These are phyloP conservation scores for Yamadazyma spencermartinsiae DNA, from an alignment of 1,139 yeast species.

Conservation along the genomic window DNA sequence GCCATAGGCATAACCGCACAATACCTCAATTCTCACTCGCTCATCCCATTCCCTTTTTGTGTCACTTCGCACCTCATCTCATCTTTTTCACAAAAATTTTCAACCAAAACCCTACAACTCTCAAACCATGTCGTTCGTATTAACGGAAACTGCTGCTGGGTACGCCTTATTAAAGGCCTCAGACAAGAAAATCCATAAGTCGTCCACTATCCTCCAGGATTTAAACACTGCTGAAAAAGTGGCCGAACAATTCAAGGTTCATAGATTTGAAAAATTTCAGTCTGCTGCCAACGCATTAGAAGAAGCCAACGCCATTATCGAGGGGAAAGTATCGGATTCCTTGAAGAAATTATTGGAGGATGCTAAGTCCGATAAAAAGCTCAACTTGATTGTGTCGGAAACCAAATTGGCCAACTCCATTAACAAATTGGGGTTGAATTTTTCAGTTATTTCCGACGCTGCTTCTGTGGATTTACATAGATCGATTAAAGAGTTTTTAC, in stretches of 20 bases:
- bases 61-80: slow-evolving; percentile 3
- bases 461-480: slow-evolving; percentile 93
- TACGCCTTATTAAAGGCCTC: slow-evolving; percentile 96
- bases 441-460: slow-evolving; percentile 90
- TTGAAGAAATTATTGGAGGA: slow-evolving; percentile 76
- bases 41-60: slow-evolving; percentile 1
- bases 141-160: slow-evolving; percentile 98
- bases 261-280: slow-evolving; percentile 90
- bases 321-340: slow-evolving; percentile 89
- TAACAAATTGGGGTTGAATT: slow-evolving; percentile 87
- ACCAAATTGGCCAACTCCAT: slow-evolving; percentile 95
- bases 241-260: slow-evolving; percentile 76
- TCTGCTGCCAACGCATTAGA: slow-evolving; percentile 96
- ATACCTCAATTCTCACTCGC: not conserved
- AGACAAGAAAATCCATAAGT: slow-evolving; percentile 94
- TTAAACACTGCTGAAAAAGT: slow-evolving; percentile 84
- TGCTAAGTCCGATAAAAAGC: slow-evolving; percentile 83
- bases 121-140: slow-evolving; percentile 79
- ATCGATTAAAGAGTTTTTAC: slow-evolving; percentile 90
- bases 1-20: not conserved
- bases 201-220: slow-evolving; percentile 71
- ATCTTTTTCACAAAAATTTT: not conserved
- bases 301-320: slow-evolving; percentile 89
- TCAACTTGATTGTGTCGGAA: slow-evolving; percentile 89
- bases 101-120: not conserved